Conservation (phyloP, 805 yeast genomes). For the Spathaspora arborariae region DNA sequence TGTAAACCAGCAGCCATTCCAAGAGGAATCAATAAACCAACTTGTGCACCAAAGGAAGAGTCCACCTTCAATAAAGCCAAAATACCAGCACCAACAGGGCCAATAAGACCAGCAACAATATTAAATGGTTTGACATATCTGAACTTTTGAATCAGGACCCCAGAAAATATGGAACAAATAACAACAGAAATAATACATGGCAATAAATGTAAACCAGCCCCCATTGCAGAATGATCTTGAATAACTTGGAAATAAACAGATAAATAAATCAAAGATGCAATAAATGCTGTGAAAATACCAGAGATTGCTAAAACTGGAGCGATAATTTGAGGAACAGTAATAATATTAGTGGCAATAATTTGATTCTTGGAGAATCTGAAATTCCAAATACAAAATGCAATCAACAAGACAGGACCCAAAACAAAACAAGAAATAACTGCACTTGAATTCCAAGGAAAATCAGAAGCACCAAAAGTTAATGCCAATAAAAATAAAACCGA, state of each 20-base stretch:
- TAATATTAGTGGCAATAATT: conserved; percentile 43
- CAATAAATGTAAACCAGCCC: conserved; percentile 43
- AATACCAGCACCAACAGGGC: conserved; percentile 44
- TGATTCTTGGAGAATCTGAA: conserved; percentile 40
- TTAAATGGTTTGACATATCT: conserved; percentile 40
- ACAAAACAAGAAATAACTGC: conserved; percentile 32
- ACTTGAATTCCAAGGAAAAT: conserved; percentile 50
- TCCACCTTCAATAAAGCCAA: conserved; percentile 37
- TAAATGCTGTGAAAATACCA: conserved; percentile 33
- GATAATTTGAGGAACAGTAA: conserved; percentile 32
- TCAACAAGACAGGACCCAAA: conserved; percentile 31
- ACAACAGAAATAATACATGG: conserved; percentile 41
- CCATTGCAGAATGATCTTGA: conserved; percentile 36
- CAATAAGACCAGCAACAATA: conserved; percentile 24
- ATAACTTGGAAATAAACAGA: conserved; percentile 50
- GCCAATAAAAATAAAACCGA: conserved; percentile 52
- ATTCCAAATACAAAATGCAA: conserved; percentile 42
- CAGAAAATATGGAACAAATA: conserved; percentile 32
- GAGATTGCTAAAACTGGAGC: conserved; percentile 34
- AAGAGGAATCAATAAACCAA: conserved; percentile 43
- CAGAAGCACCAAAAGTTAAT: conserved; percentile 55
- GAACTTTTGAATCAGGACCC: conserved; percentile 34
- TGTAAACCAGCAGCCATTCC: conserved; percentile 48
- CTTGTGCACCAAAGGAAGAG: conserved; percentile 30
- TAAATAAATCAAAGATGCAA: conserved; percentile 22